Base-by-base conservation (phyloP, 2,329 filamentous ascomycete genomes). In the Pseudofabraea citricarpa region DNA sequence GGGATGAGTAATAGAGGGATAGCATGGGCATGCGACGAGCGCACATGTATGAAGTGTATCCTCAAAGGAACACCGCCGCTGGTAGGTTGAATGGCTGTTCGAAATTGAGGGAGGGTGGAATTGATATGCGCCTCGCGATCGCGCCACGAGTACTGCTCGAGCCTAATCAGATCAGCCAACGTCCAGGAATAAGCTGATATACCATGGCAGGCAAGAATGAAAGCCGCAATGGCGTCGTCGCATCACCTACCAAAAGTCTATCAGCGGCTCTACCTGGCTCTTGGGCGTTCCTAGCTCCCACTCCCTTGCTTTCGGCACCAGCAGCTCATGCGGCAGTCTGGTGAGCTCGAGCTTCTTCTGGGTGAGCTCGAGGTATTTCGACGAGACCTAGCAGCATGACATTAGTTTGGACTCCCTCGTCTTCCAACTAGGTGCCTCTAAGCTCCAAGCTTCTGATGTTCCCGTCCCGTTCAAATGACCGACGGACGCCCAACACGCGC, bases 331-430 rank as follows among this genome's bases (percentile, higher is more conserved):
- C 31, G 83, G 83, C 22, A 86, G 63, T 45, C 83, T 70, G 18
- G 80, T 81, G 36, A 85, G 69, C 55, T 85, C 78, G 8, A 87
- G 69, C 60, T 87, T 87, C 59, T 79, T 75, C 56, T 68, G 74
- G 5, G 83, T 87, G 47, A 86, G 69, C 36, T 84, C 75, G 1
- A 87, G 70, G 59, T 86, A 86, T 54, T 75, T 79, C 43, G 73
- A 76, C 2, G 81, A 85, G 13, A 86, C 75, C 81, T 84, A 44
- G 6, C 16, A 13, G 4, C 3, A 8, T 5, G 23, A 29, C 12
- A 39, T 41, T 18, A 41, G 20, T 42, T 57, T 12, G 23, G 18
- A n/a, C 18, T 16, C 35, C n/a, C n/a, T n/a, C n/a, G n/a, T n/a
- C n/a, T n/a, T n/a, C n/a, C n/a, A n/a, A n/a, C n/a, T n/a, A n/a